Evolutionary conservation across 768 basidiomycete species (phyloP).

Genomic region (Collybia mongolica): DNA sequence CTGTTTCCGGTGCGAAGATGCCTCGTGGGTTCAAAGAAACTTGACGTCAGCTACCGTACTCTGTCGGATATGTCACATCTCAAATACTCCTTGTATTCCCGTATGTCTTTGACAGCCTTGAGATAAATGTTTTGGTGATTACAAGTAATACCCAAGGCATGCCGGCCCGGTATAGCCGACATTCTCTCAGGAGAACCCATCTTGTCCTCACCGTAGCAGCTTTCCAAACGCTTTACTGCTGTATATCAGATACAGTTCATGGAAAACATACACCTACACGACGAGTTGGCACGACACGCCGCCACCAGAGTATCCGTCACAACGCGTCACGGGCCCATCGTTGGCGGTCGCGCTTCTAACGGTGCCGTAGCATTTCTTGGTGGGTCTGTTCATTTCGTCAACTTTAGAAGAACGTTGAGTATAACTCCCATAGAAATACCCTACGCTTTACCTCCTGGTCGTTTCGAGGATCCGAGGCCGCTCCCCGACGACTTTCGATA

Average conservation of each 20-base stretch:
- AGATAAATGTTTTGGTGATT: too few species aligned
- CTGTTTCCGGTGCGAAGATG: constrained; percentile 52
- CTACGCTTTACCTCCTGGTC: constrained; percentile 62
- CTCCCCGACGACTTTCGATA: constrained; percentile 57
- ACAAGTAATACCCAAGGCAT: too few species aligned
- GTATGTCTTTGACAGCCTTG: too few species aligned
- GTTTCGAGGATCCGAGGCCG: constrained; percentile 63
- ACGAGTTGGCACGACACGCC: constrained; percentile 42
- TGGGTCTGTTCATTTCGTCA: constrained; percentile 21
- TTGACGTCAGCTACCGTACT: too few species aligned
- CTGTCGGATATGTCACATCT: not conserved
- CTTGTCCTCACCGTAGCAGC: too few species aligned
- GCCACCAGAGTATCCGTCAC: constrained; percentile 43
- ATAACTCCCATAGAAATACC: constrained; percentile 54
- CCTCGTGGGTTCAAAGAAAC: constrained; percentile 39
- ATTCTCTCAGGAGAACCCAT: too few species aligned
- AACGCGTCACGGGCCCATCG: constrained; percentile 55
- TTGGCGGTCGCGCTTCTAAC: constrained; percentile 58
- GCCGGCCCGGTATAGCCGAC: too few species aligned
- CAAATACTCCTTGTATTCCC: not conserved
- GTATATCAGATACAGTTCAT: not conserved
- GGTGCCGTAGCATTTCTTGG: constrained; percentile 67
- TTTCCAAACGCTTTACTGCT: too few species aligned
- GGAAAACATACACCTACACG: constrained; percentile 42
- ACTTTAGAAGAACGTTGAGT: not conserved